Evolutionary conservation across 148 eudicot genomes (phyloP).

Genomic region (Vaccinium vitisidaea): DNA sequence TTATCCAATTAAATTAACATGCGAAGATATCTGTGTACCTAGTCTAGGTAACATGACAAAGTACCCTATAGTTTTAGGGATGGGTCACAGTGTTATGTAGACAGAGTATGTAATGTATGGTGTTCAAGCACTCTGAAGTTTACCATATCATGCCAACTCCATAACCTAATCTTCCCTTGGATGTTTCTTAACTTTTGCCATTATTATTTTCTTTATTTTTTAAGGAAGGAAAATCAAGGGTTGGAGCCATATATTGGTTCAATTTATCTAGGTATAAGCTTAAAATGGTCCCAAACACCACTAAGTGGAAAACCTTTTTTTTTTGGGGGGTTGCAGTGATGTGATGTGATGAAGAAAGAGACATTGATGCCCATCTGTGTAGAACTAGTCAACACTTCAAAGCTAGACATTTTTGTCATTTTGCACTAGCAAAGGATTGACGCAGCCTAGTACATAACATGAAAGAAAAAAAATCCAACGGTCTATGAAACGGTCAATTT

Average conservation of each 20-base stretch:
- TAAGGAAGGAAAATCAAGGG: neutral
- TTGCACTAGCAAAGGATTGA: neutral
- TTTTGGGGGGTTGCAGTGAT: neutral
- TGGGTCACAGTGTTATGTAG: neutral
- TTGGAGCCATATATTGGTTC: neutral
- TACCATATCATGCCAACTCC: neutral
- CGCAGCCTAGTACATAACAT: too few relatives aligned
- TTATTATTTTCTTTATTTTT: neutral
- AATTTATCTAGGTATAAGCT: neutral
- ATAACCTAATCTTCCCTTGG: neutral
- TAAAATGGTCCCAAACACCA: slow-evolving; percentile 17
- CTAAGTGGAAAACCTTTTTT: neutral
- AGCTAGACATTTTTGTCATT: slow-evolving; percentile 29
- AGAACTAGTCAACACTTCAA: neutral
- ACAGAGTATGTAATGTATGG: neutral
- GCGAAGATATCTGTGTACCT: neutral
- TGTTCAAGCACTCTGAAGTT: neutral
- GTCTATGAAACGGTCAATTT: too few relatives aligned
- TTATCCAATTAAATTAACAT: neutral
- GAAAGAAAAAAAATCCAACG: too few relatives aligned
- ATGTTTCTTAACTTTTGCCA: neutral
- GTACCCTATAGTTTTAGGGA: neutral
- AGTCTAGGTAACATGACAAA: neutral
- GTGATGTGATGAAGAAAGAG: slow-evolving; percentile 15
- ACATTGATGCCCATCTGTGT: slow-evolving; percentile 28